phyloP scores from a whole-genome alignment of 2,329 filamentous ascomycete genomes.

The Fusarium oxysporum region DNA sequence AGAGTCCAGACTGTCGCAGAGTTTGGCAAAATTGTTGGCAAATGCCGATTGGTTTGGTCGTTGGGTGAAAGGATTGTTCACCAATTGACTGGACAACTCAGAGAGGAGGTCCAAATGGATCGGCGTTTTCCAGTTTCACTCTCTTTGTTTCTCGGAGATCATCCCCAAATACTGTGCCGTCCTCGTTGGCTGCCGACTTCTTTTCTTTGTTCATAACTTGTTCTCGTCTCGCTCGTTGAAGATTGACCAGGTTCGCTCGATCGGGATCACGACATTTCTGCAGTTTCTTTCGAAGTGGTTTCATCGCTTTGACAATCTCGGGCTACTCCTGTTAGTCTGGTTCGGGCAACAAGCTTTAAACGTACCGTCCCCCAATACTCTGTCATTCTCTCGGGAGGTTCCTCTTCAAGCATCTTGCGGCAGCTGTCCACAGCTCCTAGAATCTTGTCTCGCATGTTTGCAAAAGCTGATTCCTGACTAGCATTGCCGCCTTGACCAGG shows the following conservation, averaged over 20 bases:
- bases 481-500: slow-evolving; percentile 49
- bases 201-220: slow-evolving; percentile 59
- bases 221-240: slow-evolving; percentile 73
- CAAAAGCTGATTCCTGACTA: slow-evolving; percentile 37
- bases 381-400: slow-evolving; percentile 66
- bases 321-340: slow-evolving; percentile 49
- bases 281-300: slow-evolving; percentile 75
- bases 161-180: slow-evolving; percentile 61
- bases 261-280: slow-evolving; percentile 79
- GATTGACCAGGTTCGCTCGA: slow-evolving; percentile 76
- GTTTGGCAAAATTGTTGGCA: slow-evolving; percentile 14
- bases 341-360: not conserved
- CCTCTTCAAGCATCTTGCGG: slow-evolving; percentile 65
- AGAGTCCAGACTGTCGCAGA: slow-evolving; percentile 7
- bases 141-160: slow-evolving; percentile 58
- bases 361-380: slow-evolving; percentile 66
- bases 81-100: slow-evolving; percentile 41
- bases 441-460: slow-evolving; percentile 59
- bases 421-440: slow-evolving; percentile 62
- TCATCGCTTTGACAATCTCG: slow-evolving; percentile 60
- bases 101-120: slow-evolving; percentile 61
- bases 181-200: slow-evolving; percentile 53
- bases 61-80: not conserved
- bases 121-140: slow-evolving; percentile 58
- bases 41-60: slow-evolving; percentile 20